Conservation (phyloP, 2,329 filamentous ascomycete genomes). For the Cordyceps militaris region DNA sequence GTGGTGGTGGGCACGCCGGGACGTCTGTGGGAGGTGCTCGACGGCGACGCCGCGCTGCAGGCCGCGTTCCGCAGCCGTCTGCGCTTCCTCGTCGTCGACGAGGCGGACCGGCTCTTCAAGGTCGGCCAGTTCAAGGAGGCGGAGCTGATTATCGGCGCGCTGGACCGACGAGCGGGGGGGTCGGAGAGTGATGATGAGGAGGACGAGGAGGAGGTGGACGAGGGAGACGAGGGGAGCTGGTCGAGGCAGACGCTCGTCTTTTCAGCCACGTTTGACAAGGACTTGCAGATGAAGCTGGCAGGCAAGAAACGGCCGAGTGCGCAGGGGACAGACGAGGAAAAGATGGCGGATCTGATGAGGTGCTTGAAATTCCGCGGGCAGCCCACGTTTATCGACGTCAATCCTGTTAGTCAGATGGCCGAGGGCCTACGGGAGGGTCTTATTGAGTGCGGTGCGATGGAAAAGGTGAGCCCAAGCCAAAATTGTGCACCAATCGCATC, state of each 20-base stretch:
- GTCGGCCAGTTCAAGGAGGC: conserved; percentile 95
- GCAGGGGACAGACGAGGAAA: conserved; percentile 62
- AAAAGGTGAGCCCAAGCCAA: conserved; percentile 63
- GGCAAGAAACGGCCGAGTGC: conserved; percentile 57
- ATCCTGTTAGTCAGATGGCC: conserved; percentile 85
- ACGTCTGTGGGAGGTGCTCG: conserved; percentile 88
- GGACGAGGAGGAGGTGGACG: conserved; percentile 37
- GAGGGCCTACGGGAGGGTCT: conserved; percentile 78
- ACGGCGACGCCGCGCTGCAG: conserved; percentile 63
- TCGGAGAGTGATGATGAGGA: conserved; percentile 43
- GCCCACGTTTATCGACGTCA: conserved; percentile 87
- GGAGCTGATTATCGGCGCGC: conserved; percentile 73
- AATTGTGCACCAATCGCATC: neutral
- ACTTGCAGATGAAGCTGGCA: conserved; percentile 81
- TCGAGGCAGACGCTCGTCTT: conserved; percentile 81
- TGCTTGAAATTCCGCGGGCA: conserved; percentile 82
- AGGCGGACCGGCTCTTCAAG: conserved; percentile 85
- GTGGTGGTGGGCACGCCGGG: conserved; percentile 92
- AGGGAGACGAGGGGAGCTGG: neutral
- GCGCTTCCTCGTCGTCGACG: conserved; percentile 81
- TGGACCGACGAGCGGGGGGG: conserved; percentile 62
- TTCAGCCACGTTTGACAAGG: conserved; percentile 91
- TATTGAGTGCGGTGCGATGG: conserved; percentile 84
- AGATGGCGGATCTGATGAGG: conserved; percentile 86
- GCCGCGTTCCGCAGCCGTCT: conserved; percentile 65